These are phyloP conservation scores for Chamaenerion angustifolium DNA, from an alignment of 345 rosid genomes.

Conservation along the genomic window DNA sequence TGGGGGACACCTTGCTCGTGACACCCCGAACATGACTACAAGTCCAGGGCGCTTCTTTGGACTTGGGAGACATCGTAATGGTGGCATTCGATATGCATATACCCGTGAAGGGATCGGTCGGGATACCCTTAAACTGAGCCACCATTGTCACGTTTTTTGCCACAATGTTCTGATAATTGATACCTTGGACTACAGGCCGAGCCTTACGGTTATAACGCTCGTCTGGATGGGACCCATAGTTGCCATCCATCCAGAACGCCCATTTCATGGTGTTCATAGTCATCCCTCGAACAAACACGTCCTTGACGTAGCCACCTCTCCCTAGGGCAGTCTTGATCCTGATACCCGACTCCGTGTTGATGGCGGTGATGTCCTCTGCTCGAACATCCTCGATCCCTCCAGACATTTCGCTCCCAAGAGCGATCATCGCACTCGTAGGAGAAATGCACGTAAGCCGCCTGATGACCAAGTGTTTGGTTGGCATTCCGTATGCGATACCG, in stretches of 20 bases:
- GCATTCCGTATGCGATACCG: slow-evolving; percentile 55
- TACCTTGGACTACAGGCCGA: slow-evolving; percentile 40
- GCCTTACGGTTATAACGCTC: slow-evolving; percentile 55
- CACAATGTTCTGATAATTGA: slow-evolving; percentile 49
- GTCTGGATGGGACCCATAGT: slow-evolving; percentile 59
- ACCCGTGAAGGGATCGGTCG: slow-evolving; percentile 42
- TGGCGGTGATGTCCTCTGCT: slow-evolving; percentile 61
- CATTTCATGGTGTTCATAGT: slow-evolving; percentile 69
- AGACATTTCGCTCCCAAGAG: slow-evolving; percentile 72
- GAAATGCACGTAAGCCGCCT: slow-evolving; percentile 61
- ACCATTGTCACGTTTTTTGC: slow-evolving; percentile 59
- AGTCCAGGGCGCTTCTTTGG: slow-evolving; percentile 58
- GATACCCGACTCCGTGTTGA: slow-evolving; percentile 61
- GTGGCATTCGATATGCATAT: slow-evolving; percentile 65
- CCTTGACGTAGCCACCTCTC: slow-evolving; percentile 57
- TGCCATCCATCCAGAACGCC: slow-evolving; percentile 70
- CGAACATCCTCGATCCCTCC: slow-evolving; percentile 70
- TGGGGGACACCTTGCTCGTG: slow-evolving; percentile 40
- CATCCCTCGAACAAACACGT: slow-evolving; percentile 39
- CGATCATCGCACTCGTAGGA: slow-evolving; percentile 64
- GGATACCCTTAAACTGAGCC: slow-evolving; percentile 52
- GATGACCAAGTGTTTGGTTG: slow-evolving; percentile 48
- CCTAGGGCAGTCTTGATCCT: slow-evolving; percentile 70
- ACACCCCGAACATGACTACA: slow-evolving; percentile 45
- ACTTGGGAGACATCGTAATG: slow-evolving; percentile 36